These are phyloP conservation scores for Triticum dicoccoides DNA, from an alignment of 176 grass and related monocot genomes.

Conservation along the genomic window DNA sequence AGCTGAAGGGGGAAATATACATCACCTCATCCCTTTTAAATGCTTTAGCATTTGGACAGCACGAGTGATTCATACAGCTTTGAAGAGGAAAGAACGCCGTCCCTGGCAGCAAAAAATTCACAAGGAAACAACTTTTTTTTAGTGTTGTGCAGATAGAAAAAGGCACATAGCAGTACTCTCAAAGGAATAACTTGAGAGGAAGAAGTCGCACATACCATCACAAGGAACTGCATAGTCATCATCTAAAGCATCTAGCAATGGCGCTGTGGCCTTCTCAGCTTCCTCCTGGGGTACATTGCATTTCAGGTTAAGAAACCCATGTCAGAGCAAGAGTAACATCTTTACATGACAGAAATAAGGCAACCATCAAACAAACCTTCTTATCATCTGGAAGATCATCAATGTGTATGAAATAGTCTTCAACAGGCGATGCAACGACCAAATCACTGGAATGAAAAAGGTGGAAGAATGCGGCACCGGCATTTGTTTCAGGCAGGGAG, in stretches of 20 bases:
- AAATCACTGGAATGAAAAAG: slow-evolving; percentile 64
- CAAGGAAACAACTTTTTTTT: slow-evolving; percentile 7
- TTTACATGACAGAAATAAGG: background rate
- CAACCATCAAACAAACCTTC: slow-evolving; percentile 56
- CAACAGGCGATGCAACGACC: slow-evolving; percentile 86
- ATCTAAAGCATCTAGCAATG: slow-evolving; percentile 68
- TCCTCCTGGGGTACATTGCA: slow-evolving; percentile 44
- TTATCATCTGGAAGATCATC: slow-evolving; percentile 79
- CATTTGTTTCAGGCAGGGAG: slow-evolving; percentile 22
- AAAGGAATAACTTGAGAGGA: background rate
- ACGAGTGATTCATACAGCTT: slow-evolving; percentile 98
- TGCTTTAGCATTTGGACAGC: slow-evolving; percentile 92
- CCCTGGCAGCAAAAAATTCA: slow-evolving; percentile 45
- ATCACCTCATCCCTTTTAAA: slow-evolving; percentile 89
- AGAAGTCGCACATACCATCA: slow-evolving; percentile 48
- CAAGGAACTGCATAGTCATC: slow-evolving; percentile 87
- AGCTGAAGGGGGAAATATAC: background rate
- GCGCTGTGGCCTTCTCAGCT: slow-evolving; percentile 47
- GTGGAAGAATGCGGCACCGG: background rate
- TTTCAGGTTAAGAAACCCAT: slow-evolving; percentile 33
- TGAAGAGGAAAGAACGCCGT: slow-evolving; percentile 95
- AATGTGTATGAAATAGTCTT: slow-evolving; percentile 96
- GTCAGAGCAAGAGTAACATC: background rate
- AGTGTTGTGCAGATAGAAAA: background rate
- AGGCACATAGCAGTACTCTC: background rate